Percentiles rank a stretch among this genome's conserved stretches.
Evolutionary conservation across 169 alveolate species (phyloP).

Genomic region (Perkinsus olseni): DNA sequence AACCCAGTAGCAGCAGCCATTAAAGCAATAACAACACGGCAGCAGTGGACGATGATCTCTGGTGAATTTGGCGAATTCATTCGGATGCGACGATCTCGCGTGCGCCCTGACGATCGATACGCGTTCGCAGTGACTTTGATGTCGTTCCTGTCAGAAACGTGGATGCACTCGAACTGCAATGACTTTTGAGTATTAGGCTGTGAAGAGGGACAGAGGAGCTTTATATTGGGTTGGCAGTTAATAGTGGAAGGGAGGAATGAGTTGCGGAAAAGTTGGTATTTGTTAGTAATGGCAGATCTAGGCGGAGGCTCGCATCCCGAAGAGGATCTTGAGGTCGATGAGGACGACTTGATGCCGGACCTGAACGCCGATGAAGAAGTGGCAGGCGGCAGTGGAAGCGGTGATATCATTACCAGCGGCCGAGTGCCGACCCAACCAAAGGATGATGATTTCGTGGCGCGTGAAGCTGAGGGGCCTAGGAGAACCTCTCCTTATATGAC

Average conservation of each 20-base stretch:
- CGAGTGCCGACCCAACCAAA: not conserved
- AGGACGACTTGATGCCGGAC: not conserved
- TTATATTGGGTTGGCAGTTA: too few relatives aligned
- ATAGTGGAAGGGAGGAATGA: not conserved
- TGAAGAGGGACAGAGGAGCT: too few relatives aligned
- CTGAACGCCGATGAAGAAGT: not conserved
- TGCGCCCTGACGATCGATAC: too few relatives aligned
- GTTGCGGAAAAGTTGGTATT: not conserved
- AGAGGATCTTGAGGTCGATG: not conserved
- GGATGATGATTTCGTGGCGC: not conserved
- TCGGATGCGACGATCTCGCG: too few relatives aligned
- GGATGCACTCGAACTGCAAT: too few relatives aligned
- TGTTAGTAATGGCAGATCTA: not conserved
- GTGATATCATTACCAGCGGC: not conserved
- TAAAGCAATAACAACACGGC: not conserved
- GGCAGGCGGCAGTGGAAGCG: not conserved
- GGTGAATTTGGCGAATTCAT: too few relatives aligned
- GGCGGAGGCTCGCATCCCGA: not conserved
- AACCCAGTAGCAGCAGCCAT: not conserved
- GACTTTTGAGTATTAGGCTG: too few relatives aligned
- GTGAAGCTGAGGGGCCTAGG: slow-evolving; percentile 56
- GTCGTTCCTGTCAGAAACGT: too few relatives aligned
- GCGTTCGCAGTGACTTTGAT: too few relatives aligned
- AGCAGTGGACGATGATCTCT: too few relatives aligned
- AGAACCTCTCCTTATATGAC: slow-evolving; percentile 90